A percentile compares a stretch with the other conserved stretches of the same genome.
Evolutionary conservation across 441 rosid species (phyloP).

Genomic region (Pelargonium fulgidum): DNA sequence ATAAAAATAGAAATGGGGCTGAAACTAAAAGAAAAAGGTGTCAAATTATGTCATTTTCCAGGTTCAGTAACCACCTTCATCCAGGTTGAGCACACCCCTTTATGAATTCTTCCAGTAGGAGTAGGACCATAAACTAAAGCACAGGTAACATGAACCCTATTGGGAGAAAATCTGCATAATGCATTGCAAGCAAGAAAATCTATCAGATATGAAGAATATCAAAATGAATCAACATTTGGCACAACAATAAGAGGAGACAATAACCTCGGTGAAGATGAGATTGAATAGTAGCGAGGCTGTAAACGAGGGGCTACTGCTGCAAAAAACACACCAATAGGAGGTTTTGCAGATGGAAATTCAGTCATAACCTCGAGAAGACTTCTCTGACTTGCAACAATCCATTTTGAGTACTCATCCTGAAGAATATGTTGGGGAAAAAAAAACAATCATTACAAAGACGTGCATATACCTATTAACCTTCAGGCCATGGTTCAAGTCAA

Average conservation of each 20-base stretch:
- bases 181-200: neutral
- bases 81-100: slow-evolving; percentile 89
- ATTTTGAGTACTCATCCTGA: slow-evolving; percentile 77
- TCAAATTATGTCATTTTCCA: neutral
- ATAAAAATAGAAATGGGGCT: neutral
- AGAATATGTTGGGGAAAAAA: neutral
- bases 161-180: slow-evolving; percentile 47
- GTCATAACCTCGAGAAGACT: slow-evolving; percentile 94
- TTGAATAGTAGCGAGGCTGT: slow-evolving; percentile 88
- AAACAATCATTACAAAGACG: neutral
- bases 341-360: slow-evolving; percentile 76
- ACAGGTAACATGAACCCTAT: slow-evolving; percentile 77
- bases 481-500: too few species aligned
- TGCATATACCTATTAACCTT: too few species aligned
- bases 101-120: slow-evolving; percentile 81
- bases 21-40: neutral
- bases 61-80: slow-evolving; percentile 54
- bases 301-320: slow-evolving; percentile 84
- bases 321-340: slow-evolving; percentile 86
- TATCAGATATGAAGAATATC: neutral
- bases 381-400: slow-evolving; percentile 79
- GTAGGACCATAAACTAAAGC: slow-evolving; percentile 75
- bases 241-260: neutral
- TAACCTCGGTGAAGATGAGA: slow-evolving; percentile 90
- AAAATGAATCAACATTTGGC: neutral